A percentile compares a stretch with the other conserved stretches of the same genome.
Conservation (phyloP, 176 grass and related monocot genomes). For the Carex cristatella region DNA sequence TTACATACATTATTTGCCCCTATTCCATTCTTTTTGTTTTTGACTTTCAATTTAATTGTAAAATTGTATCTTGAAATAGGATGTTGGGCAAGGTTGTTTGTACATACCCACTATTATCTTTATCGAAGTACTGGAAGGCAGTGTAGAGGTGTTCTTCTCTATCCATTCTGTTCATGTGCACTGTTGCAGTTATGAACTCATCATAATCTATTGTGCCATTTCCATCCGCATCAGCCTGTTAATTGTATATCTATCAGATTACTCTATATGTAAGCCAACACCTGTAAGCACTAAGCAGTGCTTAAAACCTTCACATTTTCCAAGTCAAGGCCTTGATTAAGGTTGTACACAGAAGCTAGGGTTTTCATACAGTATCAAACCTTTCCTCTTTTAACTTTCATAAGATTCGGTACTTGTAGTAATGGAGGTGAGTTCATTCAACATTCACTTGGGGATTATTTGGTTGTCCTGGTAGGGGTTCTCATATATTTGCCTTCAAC, state of each 20-base stretch:
- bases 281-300: not conserved
- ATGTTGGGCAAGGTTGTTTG: not conserved
- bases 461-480: not conserved
- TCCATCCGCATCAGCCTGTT: constrained; percentile 69
- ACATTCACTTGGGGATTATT: not conserved
- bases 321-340: not conserved
- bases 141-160: constrained; percentile 74
- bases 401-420: not conserved
- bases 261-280: not conserved
- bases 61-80: not conserved
- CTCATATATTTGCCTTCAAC: not conserved
- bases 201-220: constrained; percentile 75
- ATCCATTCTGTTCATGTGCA: constrained; percentile 77
- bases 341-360: not conserved
- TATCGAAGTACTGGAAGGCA: constrained; percentile 74
- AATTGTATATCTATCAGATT: constrained; percentile 35
- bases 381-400: not conserved
- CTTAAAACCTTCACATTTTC: not conserved
- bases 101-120: constrained; percentile 65
- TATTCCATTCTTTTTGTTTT: not conserved
- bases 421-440: not conserved
- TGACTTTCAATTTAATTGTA: not conserved
- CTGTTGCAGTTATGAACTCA: constrained; percentile 64
- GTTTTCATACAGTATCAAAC: too few species aligned
- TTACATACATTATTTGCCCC: not conserved